Evolutionary conservation across 1,139 yeast genomes (phyloP), one percentile per base, ranked within the genome.

Genomic region (Meyerozyma carpophila): DNA sequence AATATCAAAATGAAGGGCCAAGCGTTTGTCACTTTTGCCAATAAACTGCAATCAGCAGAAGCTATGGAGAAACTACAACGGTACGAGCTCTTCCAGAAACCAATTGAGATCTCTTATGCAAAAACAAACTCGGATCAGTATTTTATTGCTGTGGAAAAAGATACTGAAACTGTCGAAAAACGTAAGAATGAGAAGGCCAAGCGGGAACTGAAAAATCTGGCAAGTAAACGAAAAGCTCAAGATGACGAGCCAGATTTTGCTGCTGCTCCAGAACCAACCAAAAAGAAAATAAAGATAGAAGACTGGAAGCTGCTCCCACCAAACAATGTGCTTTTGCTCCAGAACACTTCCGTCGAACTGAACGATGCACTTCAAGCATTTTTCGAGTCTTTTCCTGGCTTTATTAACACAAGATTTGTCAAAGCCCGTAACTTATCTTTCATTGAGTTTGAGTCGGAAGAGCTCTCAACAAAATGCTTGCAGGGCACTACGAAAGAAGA

Each of bases 1-100:
- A 83, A 81, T 54, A 56, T 86, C 25, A 74, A 72, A 46, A 72
- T 86, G 75, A 73, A 82, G 45, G 96, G 96, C 2, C 97, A 90
- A 61, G 96, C 96, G 1, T 93, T 90, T 61, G 73, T 93, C 6
- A 83, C 91, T 0, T 82, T 81, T 50, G 70, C 65, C 3, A 58
- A 62, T 18, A 54, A 58, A 1, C 65, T 66, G 3, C 59, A 67
- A 7, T 85, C 94, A 0, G 48, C 55, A 3, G 54, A 56, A 27
- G 94, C 94, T 0, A 55, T 77, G 16, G 59, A 65, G 6, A 65
- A 57, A 6, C 57, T 78, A 37, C 63, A 79, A 43, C 73, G 77
- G 2, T 55, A 62, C 14, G 60, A 59, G 26, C 51, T 89, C 10
- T 79, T 77, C 53, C 82, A 79, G 14, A 80, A 79, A 50, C 77